Conservation (phyloP, 2,329 filamentous ascomycete genomes). For the Microdochium bolleyi region DNA sequence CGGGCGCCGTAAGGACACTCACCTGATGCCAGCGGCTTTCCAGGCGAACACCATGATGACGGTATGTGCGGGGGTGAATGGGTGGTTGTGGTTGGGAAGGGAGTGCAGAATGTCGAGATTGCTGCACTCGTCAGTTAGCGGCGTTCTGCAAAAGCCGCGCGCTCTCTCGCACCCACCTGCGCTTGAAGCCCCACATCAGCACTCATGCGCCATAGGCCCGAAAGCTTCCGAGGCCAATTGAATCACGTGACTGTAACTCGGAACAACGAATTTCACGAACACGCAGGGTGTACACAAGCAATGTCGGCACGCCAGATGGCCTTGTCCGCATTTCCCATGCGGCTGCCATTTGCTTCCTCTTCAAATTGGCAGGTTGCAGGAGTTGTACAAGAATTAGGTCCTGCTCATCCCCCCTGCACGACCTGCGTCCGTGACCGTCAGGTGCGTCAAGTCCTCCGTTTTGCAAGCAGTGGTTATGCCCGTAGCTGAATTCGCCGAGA, state of each 20-base stretch:
- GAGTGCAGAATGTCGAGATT: slow-evolving; percentile 1
- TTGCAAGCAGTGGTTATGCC: no score
- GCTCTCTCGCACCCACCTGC: neutral
- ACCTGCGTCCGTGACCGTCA: no score
- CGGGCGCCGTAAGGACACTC: slow-evolving; percentile 34
- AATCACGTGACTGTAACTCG: neutral
- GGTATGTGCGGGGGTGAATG: slow-evolving; percentile 25
- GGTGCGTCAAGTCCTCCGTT: no score
- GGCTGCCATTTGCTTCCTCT: no score
- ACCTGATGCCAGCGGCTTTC: slow-evolving; percentile 97
- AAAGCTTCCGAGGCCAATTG: neutral
- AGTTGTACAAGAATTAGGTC: no score
- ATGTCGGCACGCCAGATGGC: no score
- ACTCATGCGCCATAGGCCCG: neutral
- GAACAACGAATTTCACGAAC: no score
- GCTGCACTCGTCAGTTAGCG: slow-evolving; percentile 1
- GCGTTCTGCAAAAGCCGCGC: slow-evolving; percentile 4
- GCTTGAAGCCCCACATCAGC: neutral
- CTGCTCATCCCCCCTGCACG: no score
- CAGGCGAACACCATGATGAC: slow-evolving; percentile 92
- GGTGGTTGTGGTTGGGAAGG: slow-evolving; percentile 15
- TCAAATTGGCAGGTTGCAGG: no score
- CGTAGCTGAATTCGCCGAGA: no score
- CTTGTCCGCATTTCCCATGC: no score
- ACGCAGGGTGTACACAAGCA: no score